Base-by-base conservation (phyloP, 78 protist species). In the Dictyostelium purpureum region DNA sequence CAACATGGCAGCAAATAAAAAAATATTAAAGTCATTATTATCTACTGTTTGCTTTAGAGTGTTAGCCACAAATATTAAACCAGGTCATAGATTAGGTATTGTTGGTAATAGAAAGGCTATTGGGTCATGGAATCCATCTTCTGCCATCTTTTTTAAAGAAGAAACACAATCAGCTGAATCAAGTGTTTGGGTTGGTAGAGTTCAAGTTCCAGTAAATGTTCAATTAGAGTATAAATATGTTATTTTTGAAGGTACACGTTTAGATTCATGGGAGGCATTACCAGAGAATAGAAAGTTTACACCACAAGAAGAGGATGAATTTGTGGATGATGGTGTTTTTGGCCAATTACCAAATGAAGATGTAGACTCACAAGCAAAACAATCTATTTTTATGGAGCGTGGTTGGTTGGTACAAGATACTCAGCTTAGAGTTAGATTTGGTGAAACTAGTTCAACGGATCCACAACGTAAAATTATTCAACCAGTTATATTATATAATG, bases 21-120 rank as follows among this genome's bases (percentile, higher is more conserved):
- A 85, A 49, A 85, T 85, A 18, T 49, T 70, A 38, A 85, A 85
- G 18, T 16, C 49, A 10, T 73, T 74, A 59, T 73, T 85, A 28
- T 85, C 92, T 24, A 85, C 40, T 38, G 92, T 85, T 4, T 57
- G 63, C 40, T 85, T 85, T 74, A 85, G 69, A 74, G 61, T 85
- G 19, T 24, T 38, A 43, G 3, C 57, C 16, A 63, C 80, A 4
- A 59, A 40, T 10, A 45, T 73, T 9, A 85, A 74, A 35, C 67
- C 80, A 12, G 92, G 82, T 28, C 56, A 85, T 14, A 24, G 35
- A 12, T 49, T 85, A 21, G 92, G 92, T 73, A 47, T 85, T 43
- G 63, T 85, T 31, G 92, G 92, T 73, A 85, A 85, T 74, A 52
- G 92, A 56, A 85, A 85, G 45, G 92, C 92, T 31, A 63, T 85